These are phyloP conservation scores for Trichoderma gamsii DNA, from an alignment of 495 filamentous ascomycete species.

Conservation along the genomic window DNA sequence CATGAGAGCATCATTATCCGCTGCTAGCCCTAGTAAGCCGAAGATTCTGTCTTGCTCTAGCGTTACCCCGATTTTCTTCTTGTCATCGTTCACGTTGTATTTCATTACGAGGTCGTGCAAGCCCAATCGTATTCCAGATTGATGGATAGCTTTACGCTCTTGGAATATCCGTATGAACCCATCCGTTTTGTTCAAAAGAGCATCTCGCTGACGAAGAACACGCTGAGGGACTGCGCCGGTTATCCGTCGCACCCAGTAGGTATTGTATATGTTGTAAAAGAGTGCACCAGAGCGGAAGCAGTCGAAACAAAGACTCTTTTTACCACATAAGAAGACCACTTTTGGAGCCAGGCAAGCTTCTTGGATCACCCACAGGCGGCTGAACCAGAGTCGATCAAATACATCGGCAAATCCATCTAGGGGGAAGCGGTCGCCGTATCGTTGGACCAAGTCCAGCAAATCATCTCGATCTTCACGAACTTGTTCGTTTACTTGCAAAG, in stretches of 20 bases:
- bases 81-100: neutral
- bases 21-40: neutral
- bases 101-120: neutral
- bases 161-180: neutral
- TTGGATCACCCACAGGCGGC: neutral
- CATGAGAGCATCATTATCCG: neutral
- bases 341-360: neutral
- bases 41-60: neutral
- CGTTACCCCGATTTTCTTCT: neutral
- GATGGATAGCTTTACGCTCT: neutral
- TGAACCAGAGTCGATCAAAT: neutral
- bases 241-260: neutral
- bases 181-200: neutral
- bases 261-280: neutral
- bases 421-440: neutral
- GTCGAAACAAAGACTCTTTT: neutral
- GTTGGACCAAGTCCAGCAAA: neutral
- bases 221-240: neutral
- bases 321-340: neutral
- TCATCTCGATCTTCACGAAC: neutral
- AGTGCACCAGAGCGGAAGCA: neutral
- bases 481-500: neutral
- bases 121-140: neutral
- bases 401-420: neutral
- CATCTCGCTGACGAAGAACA: neutral